These are phyloP conservation scores for Vigna angularis DNA, from an alignment of 306 rosid genomes.

Conservation along the genomic window DNA sequence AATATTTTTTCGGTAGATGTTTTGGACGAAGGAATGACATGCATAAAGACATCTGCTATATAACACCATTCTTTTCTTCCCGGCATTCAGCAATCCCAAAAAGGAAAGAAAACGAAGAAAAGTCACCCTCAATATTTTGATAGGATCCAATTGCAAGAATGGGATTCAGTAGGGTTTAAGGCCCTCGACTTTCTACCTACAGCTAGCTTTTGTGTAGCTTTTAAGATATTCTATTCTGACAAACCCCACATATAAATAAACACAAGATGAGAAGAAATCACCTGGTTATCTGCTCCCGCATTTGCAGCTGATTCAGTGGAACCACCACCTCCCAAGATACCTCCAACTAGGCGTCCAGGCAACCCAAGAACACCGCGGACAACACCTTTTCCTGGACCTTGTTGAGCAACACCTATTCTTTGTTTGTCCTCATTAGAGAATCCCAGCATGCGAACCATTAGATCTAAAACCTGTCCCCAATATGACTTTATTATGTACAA, in stretches of 20 bases:
- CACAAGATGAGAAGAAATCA: slow-evolving; percentile 31
- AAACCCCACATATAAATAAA: not conserved
- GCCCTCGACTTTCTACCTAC: not conserved
- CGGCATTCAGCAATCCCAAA: not conserved
- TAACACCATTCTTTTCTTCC: not conserved
- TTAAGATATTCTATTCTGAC: not conserved
- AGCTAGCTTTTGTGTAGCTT: not conserved
- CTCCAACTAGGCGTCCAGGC: slow-evolving; percentile 97
- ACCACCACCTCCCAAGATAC: slow-evolving; percentile 77
- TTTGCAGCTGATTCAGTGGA: slow-evolving; percentile 60
- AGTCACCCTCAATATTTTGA: not conserved
- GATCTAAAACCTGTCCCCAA: slow-evolving; percentile 80
- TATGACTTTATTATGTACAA: slow-evolving; percentile 7
- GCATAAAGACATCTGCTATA: not conserved
- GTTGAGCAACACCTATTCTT: slow-evolving; percentile 91
- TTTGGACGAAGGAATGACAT: not conserved
- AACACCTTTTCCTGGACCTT: slow-evolving; percentile 90
- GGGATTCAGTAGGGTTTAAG: not conserved
- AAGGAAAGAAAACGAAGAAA: not conserved
- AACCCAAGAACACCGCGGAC: slow-evolving; percentile 93
- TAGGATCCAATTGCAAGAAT: not conserved
- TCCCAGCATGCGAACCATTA: slow-evolving; percentile 98
- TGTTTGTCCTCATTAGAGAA: slow-evolving; percentile 91
- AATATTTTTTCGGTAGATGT: not conserved
- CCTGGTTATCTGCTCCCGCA: slow-evolving; percentile 80